These are phyloP conservation scores for Ustilago tritici DNA, from an alignment of 1,284 basidiomycete species.

Conservation along the genomic window DNA sequence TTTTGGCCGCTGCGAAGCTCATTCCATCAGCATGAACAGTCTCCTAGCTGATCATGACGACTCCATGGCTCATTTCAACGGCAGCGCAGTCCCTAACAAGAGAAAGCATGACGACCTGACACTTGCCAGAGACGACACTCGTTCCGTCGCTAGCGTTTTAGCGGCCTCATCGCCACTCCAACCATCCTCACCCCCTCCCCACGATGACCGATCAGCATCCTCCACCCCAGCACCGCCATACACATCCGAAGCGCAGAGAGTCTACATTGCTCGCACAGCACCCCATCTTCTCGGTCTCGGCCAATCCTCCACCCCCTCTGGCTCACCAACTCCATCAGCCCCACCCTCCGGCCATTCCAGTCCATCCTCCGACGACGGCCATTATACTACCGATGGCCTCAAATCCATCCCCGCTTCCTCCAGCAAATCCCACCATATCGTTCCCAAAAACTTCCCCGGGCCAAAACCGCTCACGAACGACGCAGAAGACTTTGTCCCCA, in stretches of 20 bases:
- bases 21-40: constrained; percentile 14
- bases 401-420: constrained; percentile 16
- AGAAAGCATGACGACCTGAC: constrained; percentile 34
- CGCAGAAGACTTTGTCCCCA: constrained; percentile 57
- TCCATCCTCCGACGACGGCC: constrained; percentile 42
- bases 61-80: neutral
- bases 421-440: constrained; percentile 40
- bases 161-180: constrained; percentile 17
- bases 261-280: constrained; percentile 56
- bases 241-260: constrained; percentile 35
- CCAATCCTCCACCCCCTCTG: constrained; percentile 16
- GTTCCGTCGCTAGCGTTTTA: neutral
- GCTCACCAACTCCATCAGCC: constrained; percentile 30
- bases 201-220: constrained; percentile 21
- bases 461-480: constrained; percentile 55
- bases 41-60: neutral
- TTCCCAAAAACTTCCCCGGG: constrained; percentile 59
- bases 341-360: constrained; percentile 42
- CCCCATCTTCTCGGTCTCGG: constrained; percentile 56
- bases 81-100: constrained; percentile 19
- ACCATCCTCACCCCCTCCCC: constrained; percentile 8
- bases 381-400: constrained; percentile 27
- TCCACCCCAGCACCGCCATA: constrained; percentile 29
- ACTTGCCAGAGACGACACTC: constrained; percentile 13
- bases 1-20: neutral